These are phyloP conservation scores for Globisporangium spinosum DNA, from an alignment of 352 stramenopile species.

Conservation along the genomic window DNA sequence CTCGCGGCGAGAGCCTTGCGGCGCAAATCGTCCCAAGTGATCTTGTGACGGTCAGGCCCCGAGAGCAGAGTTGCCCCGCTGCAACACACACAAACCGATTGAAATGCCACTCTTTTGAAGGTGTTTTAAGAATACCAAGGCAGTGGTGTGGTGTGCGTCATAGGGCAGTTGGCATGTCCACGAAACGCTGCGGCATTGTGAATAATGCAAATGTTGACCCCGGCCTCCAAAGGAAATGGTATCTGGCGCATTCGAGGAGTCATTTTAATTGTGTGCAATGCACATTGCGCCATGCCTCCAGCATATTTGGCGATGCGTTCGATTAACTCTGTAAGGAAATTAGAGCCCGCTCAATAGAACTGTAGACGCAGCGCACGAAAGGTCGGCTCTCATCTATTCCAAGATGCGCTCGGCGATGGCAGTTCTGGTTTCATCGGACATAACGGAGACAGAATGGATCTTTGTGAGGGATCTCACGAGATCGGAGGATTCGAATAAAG, in stretches of 20 bases:
- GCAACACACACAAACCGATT: background rate
- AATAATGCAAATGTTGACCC: background rate
- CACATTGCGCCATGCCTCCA: too few species aligned
- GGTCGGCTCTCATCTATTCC: background rate
- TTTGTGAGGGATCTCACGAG: background rate
- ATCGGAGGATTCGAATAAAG: background rate
- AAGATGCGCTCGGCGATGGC: constrained; percentile 1
- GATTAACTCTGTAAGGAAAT: background rate
- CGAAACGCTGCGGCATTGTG: background rate
- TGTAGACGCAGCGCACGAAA: background rate
- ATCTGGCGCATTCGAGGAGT: too few species aligned
- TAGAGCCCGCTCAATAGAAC: background rate
- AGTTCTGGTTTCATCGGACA: background rate
- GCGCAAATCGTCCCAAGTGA: background rate
- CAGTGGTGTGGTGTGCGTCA: background rate
- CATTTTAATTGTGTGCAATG: too few species aligned
- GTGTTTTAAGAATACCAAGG: background rate
- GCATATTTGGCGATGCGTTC: background rate
- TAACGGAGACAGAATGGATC: background rate
- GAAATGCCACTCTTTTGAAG: background rate
- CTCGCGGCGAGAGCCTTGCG: background rate
- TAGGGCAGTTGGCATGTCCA: background rate
- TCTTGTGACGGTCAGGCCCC: background rate
- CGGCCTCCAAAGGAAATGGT: background rate
- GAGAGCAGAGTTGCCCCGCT: background rate